Conservation (phyloP, 2,329 filamentous ascomycete species). For the Aspergillus hortae region DNA sequence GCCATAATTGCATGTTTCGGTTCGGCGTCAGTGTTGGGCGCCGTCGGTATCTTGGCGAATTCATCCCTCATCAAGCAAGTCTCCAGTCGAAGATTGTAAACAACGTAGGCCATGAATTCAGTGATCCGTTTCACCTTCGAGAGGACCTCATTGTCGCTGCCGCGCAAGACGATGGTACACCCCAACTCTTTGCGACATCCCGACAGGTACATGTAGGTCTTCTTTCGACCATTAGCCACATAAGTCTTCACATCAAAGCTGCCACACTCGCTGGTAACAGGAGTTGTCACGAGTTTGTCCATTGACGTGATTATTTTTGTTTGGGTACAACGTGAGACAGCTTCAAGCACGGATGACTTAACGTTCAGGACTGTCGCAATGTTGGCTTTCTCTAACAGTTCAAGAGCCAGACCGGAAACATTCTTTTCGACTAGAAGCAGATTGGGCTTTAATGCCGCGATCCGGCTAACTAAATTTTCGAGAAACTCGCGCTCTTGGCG, state of each 20-base stretch:
- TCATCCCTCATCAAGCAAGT: slow-evolving; percentile 92
- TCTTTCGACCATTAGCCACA: slow-evolving; percentile 77
- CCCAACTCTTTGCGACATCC: slow-evolving; percentile 86
- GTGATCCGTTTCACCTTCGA: slow-evolving; percentile 85
- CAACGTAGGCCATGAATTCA: slow-evolving; percentile 98
- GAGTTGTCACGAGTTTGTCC: slow-evolving; percentile 79
- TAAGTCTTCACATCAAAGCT: slow-evolving; percentile 96
- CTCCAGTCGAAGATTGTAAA: slow-evolving; percentile 95
- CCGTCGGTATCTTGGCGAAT: slow-evolving; percentile 75
- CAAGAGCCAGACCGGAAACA: slow-evolving; percentile 84
- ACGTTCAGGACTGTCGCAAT: slow-evolving; percentile 96
- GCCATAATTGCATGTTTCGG: slow-evolving; percentile 8
- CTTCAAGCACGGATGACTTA: slow-evolving; percentile 91
- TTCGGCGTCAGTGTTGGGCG: slow-evolving; percentile 46
- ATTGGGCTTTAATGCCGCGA: slow-evolving; percentile 78
- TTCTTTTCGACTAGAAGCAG: slow-evolving; percentile 89
- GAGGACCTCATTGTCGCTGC: slow-evolving; percentile 68
- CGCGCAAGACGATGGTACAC: slow-evolving; percentile 89
- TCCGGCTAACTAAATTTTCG: slow-evolving; percentile 84
- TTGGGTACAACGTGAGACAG: slow-evolving; percentile 86
- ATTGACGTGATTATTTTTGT: slow-evolving; percentile 91
- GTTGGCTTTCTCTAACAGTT: slow-evolving; percentile 80
- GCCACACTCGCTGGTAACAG: slow-evolving; percentile 72
- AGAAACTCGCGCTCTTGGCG: slow-evolving; percentile 94
- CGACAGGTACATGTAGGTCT: slow-evolving; percentile 93